Conservation (phyloP, 768 basidiomycete species). For the Naematelia encephala region DNA sequence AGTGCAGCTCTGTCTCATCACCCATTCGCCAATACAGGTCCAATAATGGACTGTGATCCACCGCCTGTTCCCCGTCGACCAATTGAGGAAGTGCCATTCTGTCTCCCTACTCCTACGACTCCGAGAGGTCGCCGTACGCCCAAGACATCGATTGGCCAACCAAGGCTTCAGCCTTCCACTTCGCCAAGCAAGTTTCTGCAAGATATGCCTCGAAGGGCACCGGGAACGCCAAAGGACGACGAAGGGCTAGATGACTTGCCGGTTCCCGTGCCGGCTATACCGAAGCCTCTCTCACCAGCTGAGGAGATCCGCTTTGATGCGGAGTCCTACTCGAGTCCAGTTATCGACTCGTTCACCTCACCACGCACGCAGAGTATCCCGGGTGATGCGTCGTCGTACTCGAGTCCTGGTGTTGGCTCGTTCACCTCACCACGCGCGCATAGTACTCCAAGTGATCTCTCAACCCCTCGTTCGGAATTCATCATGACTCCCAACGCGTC, state of each 20-base stretch:
- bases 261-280: not conserved
- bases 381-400: not conserved
- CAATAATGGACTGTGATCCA: conserved; percentile 14
- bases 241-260: conserved; percentile 4
- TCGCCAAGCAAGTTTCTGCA: conserved; percentile 27
- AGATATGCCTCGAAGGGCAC: conserved; percentile 26
- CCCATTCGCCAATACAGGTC: conserved; percentile 10
- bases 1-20: not conserved
- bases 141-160: conserved; percentile 37
- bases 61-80: conserved; percentile 16
- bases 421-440: not conserved
- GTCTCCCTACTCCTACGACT: conserved; percentile 20
- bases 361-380: not conserved
- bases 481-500: not conserved
- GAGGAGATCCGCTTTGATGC: not conserved
- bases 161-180: conserved; percentile 11
- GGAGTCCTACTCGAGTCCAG: not conserved
- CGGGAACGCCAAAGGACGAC: conserved; percentile 27
- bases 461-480: not conserved
- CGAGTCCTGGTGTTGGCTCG: not conserved
- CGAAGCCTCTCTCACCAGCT: not conserved
- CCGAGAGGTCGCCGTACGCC: conserved; percentile 17
- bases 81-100: conserved; percentile 8
- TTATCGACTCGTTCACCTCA: not conserved
- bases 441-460: not conserved